Evolutionary conservation across 2,329 filamentous ascomycete genomes (phyloP).

Genomic region (Neonectria ditissima): DNA sequence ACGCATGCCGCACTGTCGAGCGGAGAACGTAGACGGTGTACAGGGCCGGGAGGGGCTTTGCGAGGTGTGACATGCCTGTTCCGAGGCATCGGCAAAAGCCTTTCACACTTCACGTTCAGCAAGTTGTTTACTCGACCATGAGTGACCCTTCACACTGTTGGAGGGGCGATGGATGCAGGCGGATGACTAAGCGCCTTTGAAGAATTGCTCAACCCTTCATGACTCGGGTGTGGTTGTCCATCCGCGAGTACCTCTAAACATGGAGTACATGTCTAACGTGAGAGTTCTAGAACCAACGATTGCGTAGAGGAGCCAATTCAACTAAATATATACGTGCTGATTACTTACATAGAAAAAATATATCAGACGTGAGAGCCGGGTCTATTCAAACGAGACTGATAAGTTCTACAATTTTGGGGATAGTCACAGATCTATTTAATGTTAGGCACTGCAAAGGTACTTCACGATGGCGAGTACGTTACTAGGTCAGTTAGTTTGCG

Average conservation of each 20-base stretch:
- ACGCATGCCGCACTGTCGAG: conserved; percentile 78
- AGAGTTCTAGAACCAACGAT: no score
- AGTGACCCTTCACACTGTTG: conserved; percentile 15
- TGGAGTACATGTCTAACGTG: no score
- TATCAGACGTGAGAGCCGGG: background rate
- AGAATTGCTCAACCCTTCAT: background rate
- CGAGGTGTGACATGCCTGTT: conserved; percentile 54
- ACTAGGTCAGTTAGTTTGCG: background rate
- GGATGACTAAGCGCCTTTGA: conserved; percentile 22
- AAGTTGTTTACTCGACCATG: conserved; percentile 32
- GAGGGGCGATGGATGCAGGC: background rate
- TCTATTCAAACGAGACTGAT: background rate
- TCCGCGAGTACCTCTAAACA: no score
- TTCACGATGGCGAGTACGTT: background rate
- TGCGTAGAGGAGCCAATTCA: no score
- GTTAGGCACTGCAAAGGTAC: no score
- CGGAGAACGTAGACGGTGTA: conserved; percentile 95
- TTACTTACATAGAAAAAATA: background rate
- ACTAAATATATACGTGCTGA: no score
- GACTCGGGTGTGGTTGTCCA: background rate
- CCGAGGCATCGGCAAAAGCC: background rate
- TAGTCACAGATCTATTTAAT: background rate
- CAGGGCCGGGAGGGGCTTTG: conserved; percentile 81
- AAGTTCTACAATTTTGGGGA: background rate
- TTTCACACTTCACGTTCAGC: conserved; percentile 5